These are phyloP conservation scores for Neurospora intermedia DNA, from an alignment of 495 filamentous ascomycete genomes.

Conservation along the genomic window DNA sequence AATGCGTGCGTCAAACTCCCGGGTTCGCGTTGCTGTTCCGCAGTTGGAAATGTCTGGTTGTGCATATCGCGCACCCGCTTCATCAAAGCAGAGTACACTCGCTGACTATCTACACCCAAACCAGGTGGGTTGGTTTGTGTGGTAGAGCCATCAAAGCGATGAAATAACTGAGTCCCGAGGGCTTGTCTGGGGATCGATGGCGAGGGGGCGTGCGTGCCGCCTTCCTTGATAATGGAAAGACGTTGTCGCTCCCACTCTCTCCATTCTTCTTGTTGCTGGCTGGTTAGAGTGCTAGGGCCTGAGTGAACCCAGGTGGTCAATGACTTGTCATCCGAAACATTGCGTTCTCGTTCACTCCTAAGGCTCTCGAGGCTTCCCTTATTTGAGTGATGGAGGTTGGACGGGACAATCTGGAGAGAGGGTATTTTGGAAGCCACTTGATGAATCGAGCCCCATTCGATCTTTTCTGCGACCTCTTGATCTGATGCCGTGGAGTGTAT, in stretches of 20 bases:
- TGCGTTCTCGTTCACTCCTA: conserved; percentile 34
- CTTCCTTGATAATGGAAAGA: conserved; percentile 57
- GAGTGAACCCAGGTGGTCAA: conserved; percentile 72
- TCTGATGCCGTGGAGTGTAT: not conserved
- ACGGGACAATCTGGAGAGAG: conserved; percentile 26
- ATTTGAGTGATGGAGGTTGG: conserved; percentile 31
- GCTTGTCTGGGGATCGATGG: conserved; percentile 23
- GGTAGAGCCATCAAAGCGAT: not conserved
- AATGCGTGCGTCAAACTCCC: not conserved
- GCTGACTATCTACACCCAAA: conserved; percentile 45
- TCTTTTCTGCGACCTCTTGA: not conserved
- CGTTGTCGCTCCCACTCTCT: conserved; percentile 43
- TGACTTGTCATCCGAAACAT: conserved; percentile 45
- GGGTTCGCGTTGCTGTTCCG: conserved; percentile 20
- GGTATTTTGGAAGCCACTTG: conserved; percentile 32
- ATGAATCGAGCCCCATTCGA: conserved; percentile 26
- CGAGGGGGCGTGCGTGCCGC: conserved; percentile 38
- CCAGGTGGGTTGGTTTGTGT: not conserved
- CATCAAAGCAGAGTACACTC: conserved; percentile 66
- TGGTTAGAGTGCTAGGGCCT: conserved; percentile 33
- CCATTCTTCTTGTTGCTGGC: conserved; percentile 25
- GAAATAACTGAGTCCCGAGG: conserved; percentile 10
- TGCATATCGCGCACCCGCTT: conserved; percentile 42
- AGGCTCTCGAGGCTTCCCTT: conserved; percentile 43
- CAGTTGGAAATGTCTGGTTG: conserved; percentile 17